These are phyloP conservation scores for Eutrema salsugineum DNA, from an alignment of 441 rosid species.

Conservation along the genomic window DNA sequence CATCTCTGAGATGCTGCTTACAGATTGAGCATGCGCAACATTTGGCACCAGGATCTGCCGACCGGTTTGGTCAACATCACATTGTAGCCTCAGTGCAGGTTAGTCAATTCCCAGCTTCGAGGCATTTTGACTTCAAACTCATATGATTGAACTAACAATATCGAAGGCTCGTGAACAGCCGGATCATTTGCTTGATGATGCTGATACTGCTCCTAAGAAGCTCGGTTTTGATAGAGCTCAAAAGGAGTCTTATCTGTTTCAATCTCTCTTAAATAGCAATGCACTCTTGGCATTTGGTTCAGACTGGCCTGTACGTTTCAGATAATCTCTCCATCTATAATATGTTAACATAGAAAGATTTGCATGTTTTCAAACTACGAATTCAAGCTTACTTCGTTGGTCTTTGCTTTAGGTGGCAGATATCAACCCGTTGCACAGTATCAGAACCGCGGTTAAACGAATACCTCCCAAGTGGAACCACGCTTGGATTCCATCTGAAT, in stretches of 20 bases:
- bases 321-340: background rate
- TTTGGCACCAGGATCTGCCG: conserved; percentile 57
- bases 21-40: conserved; percentile 95
- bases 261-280: conserved; percentile 54
- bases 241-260: conserved; percentile 58
- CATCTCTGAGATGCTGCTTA: background rate
- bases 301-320: conserved; percentile 86
- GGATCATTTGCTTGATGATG: conserved; percentile 89
- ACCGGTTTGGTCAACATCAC: conserved; percentile 67
- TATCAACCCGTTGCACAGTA: conserved; percentile 65
- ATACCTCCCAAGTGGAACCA: conserved; percentile 66
- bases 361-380: background rate
- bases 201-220: conserved; percentile 60
- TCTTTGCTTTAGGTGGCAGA: conserved; percentile 51
- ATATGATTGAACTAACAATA: background rate
- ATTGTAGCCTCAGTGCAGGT: conserved; percentile 86
- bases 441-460: conserved; percentile 72
- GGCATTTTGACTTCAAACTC: background rate
- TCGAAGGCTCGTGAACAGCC: conserved; percentile 54
- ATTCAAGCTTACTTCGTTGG: background rate
- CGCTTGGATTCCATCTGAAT: conserved; percentile 78
- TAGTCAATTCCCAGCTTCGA: conserved; percentile 6
- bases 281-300: conserved; percentile 79
- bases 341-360: background rate
- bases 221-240: conserved; percentile 77